Evolutionary conservation across 2,329 filamentous ascomycete genomes (phyloP).

Genomic region (Exophiala sideris): DNA sequence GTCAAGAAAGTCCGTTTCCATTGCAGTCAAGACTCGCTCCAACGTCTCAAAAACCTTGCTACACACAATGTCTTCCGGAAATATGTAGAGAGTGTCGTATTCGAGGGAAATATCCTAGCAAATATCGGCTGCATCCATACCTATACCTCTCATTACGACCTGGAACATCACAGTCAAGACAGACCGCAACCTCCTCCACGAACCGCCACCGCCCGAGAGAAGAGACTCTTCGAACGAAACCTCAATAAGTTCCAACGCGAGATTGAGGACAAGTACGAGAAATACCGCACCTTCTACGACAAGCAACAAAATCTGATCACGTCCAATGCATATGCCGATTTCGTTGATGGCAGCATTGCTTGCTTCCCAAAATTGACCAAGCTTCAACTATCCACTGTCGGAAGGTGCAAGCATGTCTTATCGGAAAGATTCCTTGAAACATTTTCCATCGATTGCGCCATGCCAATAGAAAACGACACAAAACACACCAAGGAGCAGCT

Average conservation of each 20-base stretch:
- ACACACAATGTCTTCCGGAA: constrained; percentile 22
- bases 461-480: constrained; percentile 23
- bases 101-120: constrained; percentile 25
- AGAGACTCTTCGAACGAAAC: constrained; percentile 27
- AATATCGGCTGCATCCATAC: constrained; percentile 25
- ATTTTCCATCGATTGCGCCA: constrained; percentile 23
- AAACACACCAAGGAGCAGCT: constrained; percentile 25
- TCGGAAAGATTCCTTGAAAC: constrained; percentile 24
- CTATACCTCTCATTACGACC: constrained; percentile 23
- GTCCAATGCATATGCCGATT: constrained; percentile 9
- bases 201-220: constrained; percentile 18
- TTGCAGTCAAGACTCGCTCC: constrained; percentile 23
- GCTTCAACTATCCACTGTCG: constrained; percentile 22
- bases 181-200: constrained; percentile 15
- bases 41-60: constrained; percentile 22
- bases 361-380: constrained; percentile 23
- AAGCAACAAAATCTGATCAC: constrained; percentile 23
- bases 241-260: constrained; percentile 22
- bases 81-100: constrained; percentile 24
- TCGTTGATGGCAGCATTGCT: constrained; percentile 15
- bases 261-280: constrained; percentile 19
- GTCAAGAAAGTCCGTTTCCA: constrained; percentile 25
- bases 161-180: constrained; percentile 19
- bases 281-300: constrained; percentile 20
- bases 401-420: constrained; percentile 24